A percentile compares a stretch with the other conserved stretches of the same genome.
Conservation (phyloP, 164 flowering plant genomes). For the Aristolochia californica region DNA sequence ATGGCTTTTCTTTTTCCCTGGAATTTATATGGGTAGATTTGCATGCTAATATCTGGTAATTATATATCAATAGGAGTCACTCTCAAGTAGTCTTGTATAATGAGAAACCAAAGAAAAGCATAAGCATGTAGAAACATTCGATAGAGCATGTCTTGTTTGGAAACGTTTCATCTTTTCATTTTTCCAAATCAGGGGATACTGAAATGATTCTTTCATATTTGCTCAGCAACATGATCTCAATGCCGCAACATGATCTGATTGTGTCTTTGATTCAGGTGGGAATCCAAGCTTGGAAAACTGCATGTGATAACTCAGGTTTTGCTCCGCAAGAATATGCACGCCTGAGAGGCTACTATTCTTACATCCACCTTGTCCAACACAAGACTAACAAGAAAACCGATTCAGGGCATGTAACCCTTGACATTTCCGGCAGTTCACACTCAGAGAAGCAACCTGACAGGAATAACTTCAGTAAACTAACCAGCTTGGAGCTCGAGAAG, state of each 20-base stretch:
- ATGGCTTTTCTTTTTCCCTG: no score
- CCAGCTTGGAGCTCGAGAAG: constrained; percentile 34
- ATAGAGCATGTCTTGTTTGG: no score
- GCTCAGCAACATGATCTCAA: no score
- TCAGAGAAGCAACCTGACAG: no score
- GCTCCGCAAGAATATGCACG: constrained; percentile 71
- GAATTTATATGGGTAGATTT: no score
- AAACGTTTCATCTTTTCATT: no score
- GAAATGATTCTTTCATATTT: background rate
- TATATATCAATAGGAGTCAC: no score
- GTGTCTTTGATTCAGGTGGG: constrained; percentile 49
- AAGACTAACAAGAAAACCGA: constrained; percentile 37
- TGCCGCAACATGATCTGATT: constrained; percentile 6
- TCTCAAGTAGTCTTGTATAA: no score
- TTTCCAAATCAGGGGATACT: no score
- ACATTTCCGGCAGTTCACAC: constrained; percentile 35
- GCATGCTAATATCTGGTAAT: no score
- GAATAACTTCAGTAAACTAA: constrained; percentile 11
- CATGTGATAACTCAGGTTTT: constrained; percentile 53
- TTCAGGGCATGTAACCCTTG: constrained; percentile 39
- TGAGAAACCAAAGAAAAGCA: no score
- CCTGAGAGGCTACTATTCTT: constrained; percentile 45
- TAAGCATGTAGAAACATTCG: no score
- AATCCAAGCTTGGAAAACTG: constrained; percentile 57
- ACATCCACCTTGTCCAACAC: constrained; percentile 53